These are phyloP conservation scores for Torulaspora delbrueckii DNA, from an alignment of 805 yeast species.

Conservation along the genomic window DNA sequence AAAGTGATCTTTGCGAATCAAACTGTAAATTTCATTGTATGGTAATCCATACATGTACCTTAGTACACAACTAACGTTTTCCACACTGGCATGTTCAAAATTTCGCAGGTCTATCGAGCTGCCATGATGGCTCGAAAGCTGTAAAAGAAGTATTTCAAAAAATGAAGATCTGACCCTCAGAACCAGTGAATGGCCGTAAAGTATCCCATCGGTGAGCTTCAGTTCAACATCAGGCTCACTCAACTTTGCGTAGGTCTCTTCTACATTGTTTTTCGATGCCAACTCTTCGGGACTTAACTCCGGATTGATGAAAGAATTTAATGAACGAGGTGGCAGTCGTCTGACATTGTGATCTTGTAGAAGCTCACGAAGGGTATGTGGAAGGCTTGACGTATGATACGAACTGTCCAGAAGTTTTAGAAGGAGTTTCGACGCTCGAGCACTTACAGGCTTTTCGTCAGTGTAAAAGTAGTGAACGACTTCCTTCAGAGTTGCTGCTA, in stretches of 20 bases:
- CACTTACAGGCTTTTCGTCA: slow-evolving; percentile 19
- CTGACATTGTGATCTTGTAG: background rate
- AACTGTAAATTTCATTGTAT: slow-evolving; percentile 14
- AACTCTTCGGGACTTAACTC: background rate
- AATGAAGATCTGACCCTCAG: slow-evolving; percentile 55
- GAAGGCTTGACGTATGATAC: slow-evolving; percentile 17
- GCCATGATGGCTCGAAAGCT: slow-evolving; percentile 37
- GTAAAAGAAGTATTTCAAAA: slow-evolving; percentile 55
- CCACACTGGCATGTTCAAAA: slow-evolving; percentile 29
- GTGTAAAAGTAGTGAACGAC: slow-evolving; percentile 27
- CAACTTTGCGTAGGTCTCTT: background rate
- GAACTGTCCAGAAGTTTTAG: slow-evolving; percentile 20
- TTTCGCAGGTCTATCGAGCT: slow-evolving; percentile 41
- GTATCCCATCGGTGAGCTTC: slow-evolving; percentile 42
- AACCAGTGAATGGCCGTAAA: slow-evolving; percentile 47
- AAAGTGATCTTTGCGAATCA: slow-evolving; percentile 17
- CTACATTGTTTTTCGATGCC: background rate
- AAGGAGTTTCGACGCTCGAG: slow-evolving; percentile 11
- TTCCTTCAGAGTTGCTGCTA: slow-evolving; percentile 4
- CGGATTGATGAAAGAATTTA: too few relatives aligned
- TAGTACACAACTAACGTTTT: slow-evolving; percentile 47
- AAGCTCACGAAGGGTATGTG: slow-evolving; percentile 6
- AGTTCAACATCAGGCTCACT: slow-evolving; percentile 41
- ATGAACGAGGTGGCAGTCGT: background rate
- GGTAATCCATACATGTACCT: slow-evolving; percentile 52